phyloP scores from a whole-genome alignment of 1,284 basidiomycete genomes.

The Gomphus sp. region DNA sequence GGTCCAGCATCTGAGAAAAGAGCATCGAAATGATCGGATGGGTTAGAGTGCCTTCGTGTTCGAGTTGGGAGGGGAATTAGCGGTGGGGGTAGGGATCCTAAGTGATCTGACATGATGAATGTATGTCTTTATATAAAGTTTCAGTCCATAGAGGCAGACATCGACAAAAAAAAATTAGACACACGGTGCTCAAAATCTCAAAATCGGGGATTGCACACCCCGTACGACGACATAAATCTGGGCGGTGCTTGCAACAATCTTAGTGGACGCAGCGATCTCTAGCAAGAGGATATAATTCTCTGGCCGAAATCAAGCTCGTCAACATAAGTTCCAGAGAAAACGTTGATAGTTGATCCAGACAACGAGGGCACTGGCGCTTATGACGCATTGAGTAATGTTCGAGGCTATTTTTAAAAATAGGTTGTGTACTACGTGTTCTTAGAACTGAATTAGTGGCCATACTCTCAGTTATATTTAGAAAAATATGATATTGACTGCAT shows the following conservation, averaged over 20 bases:
- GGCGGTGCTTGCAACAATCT: background rate
- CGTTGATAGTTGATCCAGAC: background rate
- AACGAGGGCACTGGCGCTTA: too few species aligned
- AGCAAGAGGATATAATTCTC: background rate
- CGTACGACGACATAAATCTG: background rate
- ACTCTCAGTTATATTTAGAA: too few species aligned
- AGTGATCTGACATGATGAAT: background rate
- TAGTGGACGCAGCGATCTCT: background rate
- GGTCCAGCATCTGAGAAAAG: slow-evolving; percentile 3
- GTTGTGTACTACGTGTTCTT: too few species aligned
- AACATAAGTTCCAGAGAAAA: background rate
- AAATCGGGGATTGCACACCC: background rate
- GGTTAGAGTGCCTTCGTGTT: background rate
- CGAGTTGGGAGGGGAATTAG: slow-evolving; percentile 3
- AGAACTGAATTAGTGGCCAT: too few species aligned
- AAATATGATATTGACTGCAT: too few species aligned
- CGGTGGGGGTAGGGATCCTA: background rate
- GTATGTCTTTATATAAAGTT: background rate
- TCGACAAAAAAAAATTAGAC: background rate
- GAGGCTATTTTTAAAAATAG: too few species aligned
- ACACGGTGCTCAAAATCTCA: background rate
- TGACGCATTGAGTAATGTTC: too few species aligned
- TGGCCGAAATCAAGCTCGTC: background rate
- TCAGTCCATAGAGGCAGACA: background rate
- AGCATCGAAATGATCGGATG: slow-evolving; percentile 5